Percentiles rank a stretch among this genome's conserved stretches.
These are phyloP conservation scores for Echinosophora koreensis DNA, from an alignment of 306 rosid genomes.

Conservation along the genomic window DNA sequence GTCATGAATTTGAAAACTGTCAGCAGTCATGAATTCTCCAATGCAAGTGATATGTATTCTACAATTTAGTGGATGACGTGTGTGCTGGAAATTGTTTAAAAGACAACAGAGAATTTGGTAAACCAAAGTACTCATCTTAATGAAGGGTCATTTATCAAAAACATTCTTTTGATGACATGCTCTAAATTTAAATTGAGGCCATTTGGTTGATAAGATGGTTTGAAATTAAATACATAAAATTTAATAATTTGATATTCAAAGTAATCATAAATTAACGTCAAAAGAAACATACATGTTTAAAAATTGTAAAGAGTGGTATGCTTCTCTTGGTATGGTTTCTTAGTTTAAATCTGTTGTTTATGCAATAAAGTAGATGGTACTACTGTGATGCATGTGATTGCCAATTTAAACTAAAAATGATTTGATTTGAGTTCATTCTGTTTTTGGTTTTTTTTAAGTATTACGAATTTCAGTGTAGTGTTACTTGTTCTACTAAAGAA, in stretches of 20 bases:
- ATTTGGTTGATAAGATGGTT: slow-evolving; percentile 25
- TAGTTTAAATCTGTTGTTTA: neutral
- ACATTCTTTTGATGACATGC: slow-evolving; percentile 28
- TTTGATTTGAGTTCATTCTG: slow-evolving; percentile 24
- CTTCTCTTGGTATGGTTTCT: slow-evolving; percentile 15
- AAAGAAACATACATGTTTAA: slow-evolving; percentile 2
- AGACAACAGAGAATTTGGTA: neutral
- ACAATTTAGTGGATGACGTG: slow-evolving; percentile 35
- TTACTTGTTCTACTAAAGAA: neutral
- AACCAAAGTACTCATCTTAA: slow-evolving; percentile 5
- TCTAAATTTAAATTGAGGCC: slow-evolving; percentile 19
- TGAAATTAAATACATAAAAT: slow-evolving; percentile 12
- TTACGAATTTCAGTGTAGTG: neutral
- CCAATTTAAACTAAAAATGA: slow-evolving; percentile 1
- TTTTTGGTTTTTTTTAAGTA: neutral
- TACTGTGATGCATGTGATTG: slow-evolving; percentile 21
- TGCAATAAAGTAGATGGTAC: slow-evolving; percentile 12
- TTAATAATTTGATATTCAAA: neutral
- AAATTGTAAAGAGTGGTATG: neutral
- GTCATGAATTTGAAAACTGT: slow-evolving; percentile 22
- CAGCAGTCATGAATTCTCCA: neutral
- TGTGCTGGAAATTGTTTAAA: slow-evolving; percentile 35
- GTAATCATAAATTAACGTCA: slow-evolving; percentile 13
- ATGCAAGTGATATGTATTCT: neutral
- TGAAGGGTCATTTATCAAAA: neutral